These are phyloP conservation scores for Scopulariopsis brevicaulis DNA, from an alignment of 2,329 filamentous ascomycete genomes.

Conservation along the genomic window DNA sequence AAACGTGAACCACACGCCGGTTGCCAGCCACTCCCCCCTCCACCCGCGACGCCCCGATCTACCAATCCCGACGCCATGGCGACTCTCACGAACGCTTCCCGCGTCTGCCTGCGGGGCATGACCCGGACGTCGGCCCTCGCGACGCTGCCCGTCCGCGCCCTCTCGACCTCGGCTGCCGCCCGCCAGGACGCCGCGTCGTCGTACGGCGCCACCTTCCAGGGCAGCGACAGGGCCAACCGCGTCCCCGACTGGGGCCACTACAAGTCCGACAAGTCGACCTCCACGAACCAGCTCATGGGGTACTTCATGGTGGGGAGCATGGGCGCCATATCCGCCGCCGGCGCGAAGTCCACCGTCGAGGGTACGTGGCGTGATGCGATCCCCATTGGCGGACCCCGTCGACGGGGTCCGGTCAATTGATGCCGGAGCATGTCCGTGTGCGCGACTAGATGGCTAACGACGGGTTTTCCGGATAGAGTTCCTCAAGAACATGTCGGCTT, in stretches of 20 bases:
- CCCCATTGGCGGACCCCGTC: background rate
- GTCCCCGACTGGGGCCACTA: conserved; percentile 90
- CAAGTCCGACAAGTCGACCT: conserved; percentile 55
- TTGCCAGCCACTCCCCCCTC: conserved; percentile 11
- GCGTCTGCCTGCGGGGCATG: conserved; percentile 53
- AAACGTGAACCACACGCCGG: conserved; percentile 18
- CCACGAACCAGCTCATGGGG: conserved; percentile 74
- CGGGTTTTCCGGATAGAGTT: conserved; percentile 58
- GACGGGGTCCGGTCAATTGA: background rate
- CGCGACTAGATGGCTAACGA: background rate
- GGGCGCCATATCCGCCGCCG: conserved; percentile 82
- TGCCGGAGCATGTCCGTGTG: background rate
- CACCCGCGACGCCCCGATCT: conserved; percentile 13
- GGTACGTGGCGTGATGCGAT: conserved; percentile 47
- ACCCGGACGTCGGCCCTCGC: conserved; percentile 27
- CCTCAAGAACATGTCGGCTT: conserved; percentile 99
- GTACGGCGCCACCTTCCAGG: conserved; percentile 38
- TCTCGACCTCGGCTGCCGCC: conserved; percentile 42
- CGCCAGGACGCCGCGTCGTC: conserved; percentile 33
- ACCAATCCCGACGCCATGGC: conserved; percentile 40
- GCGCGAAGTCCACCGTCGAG: conserved; percentile 96
- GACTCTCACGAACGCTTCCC: conserved; percentile 56
- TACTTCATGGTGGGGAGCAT: conserved; percentile 99
- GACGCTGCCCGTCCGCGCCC: conserved; percentile 34
- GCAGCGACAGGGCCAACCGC: conserved; percentile 46